Percentiles rank a stretch among this genome's conserved stretches.
These are phyloP conservation scores for Irpex lacteus DNA, from an alignment of 1,284 basidiomycete genomes.

Conservation along the genomic window DNA sequence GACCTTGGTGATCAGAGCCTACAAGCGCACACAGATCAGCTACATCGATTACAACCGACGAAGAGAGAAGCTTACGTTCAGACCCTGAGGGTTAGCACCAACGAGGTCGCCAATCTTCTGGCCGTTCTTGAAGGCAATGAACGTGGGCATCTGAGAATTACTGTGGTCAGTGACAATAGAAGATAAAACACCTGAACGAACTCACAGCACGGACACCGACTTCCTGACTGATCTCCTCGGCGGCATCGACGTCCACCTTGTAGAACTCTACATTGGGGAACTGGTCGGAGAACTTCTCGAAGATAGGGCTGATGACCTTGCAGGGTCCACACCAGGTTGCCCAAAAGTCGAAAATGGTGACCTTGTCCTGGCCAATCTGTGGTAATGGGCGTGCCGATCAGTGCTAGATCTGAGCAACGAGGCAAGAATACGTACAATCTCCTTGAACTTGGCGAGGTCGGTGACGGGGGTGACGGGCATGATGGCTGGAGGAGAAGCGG, in stretches of 20 bases:
- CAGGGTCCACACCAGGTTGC: constrained; percentile 75
- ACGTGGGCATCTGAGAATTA: constrained; percentile 66
- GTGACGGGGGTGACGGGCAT: constrained; percentile 15
- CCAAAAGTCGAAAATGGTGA: constrained; percentile 79
- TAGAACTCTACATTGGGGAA: constrained; percentile 62
- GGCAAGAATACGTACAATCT: constrained; percentile 11
- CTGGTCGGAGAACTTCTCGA: constrained; percentile 63
- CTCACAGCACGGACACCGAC: constrained; percentile 66
- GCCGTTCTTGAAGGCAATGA: constrained; percentile 71
- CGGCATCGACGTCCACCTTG: constrained; percentile 81
- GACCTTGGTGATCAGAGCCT: not conserved
- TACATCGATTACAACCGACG: not conserved
- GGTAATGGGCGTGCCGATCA: not conserved
- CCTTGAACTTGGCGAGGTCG: constrained; percentile 14
- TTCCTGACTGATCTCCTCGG: constrained; percentile 52
- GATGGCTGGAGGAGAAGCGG: constrained; percentile 1
- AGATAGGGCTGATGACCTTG: constrained; percentile 76
- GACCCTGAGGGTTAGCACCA: constrained; percentile 49
- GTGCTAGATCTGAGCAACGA: not conserved
- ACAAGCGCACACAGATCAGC: not conserved
- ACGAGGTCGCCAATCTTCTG: constrained; percentile 58
- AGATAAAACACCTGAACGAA: not conserved
- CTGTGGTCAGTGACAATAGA: not conserved
- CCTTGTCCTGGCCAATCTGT: constrained; percentile 59
- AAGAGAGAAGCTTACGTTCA: constrained; percentile 28